Percentiles rank a stretch among this genome's conserved stretches.
These are phyloP conservation scores for Spergularia marina DNA, from an alignment of 148 eudicot species.

Conservation along the genomic window DNA sequence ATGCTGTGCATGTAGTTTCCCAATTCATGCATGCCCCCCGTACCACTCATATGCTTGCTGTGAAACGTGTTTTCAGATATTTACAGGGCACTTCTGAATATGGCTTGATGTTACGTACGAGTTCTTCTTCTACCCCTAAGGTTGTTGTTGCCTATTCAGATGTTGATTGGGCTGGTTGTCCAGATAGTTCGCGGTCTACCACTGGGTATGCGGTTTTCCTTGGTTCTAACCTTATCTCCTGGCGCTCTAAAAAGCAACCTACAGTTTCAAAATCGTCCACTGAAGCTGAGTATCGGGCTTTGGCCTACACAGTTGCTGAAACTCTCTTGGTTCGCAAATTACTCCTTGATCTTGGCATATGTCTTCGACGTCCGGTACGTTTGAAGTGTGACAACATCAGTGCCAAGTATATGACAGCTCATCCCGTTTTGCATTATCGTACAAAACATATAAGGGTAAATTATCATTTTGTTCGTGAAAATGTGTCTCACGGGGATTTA, in stretches of 20 bases:
- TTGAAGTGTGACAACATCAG: neutral
- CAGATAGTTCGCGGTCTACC: slow-evolving; percentile 2
- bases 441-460: neutral
- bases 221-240: neutral
- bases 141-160: neutral
- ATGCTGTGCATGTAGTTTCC: no score
- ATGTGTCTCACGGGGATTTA: neutral
- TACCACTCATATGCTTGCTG: no score
- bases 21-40: no score
- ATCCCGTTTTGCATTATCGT: neutral
- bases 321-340: neutral
- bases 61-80: no score
- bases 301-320: neutral
- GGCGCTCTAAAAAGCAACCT: neutral
- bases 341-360: neutral
- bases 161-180: slow-evolving; percentile 4
- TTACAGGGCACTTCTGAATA: no score
- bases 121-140: neutral
- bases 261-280: neutral
- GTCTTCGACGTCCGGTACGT: neutral
- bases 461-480: neutral
- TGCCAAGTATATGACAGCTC: neutral
- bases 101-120: no score
- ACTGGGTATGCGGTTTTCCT: neutral
- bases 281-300: neutral